Evolutionary conservation across 1,139 yeast genomes (phyloP), one percentile per base, ranked within the genome.

Genomic region (Kodamaea fungicola): DNA sequence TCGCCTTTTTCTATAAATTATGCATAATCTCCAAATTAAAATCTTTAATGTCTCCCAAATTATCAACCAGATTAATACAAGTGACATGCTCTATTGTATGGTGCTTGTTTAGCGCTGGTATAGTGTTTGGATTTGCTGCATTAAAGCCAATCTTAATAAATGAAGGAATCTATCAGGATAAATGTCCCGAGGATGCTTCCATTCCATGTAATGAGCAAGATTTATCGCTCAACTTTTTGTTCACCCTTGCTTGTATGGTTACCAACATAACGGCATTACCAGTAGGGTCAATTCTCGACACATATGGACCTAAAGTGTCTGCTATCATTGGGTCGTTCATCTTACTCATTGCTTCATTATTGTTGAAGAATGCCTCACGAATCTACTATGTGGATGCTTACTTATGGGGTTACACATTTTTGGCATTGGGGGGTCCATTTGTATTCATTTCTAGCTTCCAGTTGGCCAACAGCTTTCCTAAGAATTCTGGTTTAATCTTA

Each of bases 71-170:
- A 41, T 29, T 61, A 8, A 22, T 64, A 1, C 89, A 82, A 54
- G 71, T 82, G 8, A 40, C 55, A 7, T 85, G 95, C 59, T 90
- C 97, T 26, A 78, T 87, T 25, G 46, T 71, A 1, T 89, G 96
- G 96, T 89, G 97, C 62, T 64, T 89, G 21, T 66, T 88, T 28
- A 90, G 96, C 2, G 96, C 96, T 0, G 97, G 97, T 2, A 89
- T 95, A 1, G 83, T 89, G 8, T 90, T 90, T 67, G 95, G 97
- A 1, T 90, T 89, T 64, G 96, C 97, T 12, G 97, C 97, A 3
- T 65, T 90, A 38, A 90, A 90, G 54, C 95, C 95, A 4, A 76
- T 89, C 3, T 66, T 90, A 33, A 76, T 87, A 21, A 59, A 69
- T 7, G 90, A 89, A 55, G 88, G 89, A 2, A 80, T 89, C n/a